Evolutionary conservation across 2,329 filamentous ascomycete genomes (phyloP), one percentile per base, ranked within the genome.

Genomic region (Calonectria pseudoturangicola): DNA sequence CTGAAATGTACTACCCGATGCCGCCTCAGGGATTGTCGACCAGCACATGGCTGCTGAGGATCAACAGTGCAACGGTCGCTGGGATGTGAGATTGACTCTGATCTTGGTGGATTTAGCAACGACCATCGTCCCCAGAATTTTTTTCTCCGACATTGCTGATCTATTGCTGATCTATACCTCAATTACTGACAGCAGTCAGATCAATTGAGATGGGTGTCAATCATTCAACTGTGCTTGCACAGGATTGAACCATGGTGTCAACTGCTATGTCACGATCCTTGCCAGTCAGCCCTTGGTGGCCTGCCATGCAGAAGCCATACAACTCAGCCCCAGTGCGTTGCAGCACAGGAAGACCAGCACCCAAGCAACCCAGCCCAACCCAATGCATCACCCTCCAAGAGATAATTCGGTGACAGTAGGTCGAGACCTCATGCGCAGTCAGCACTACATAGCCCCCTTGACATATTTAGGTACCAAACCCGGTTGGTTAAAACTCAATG

Each of bases 21-120:
- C 15, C 25, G 54, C 21, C 33, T 60, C 54, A 60, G 36, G 54
- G 54, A 25, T 60, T 27, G 10, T 60, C n/a, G n/a, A 13, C 25
- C 36, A 16, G 43, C 25, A 48, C 54, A 21, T 45, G 2, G 39
- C 21, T 21, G 27, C n/a, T 12, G 33, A 60, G 13, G 54, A 51
- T 50, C 12, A 54, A 66, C 47, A 54, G 48, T 30, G 25, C 43
- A 60, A 41, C 58, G 54, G 21, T 60, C 54, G 33, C 33, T n/a
- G 36, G 54, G 54, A 60, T 60, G 33, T 60, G 54, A 60, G 54
- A 60, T 60, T 39, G 36, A 21, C 54, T 41, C 54, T 60, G 54
- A 60, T 60, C 54, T 12, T 60, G 8, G 54, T 60, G 36, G 36
- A n/a, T 28, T 25, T 16, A 27, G 45, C 33, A 36, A 27, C 15